These are phyloP conservation scores for Neofusicoccum parvum DNA, from an alignment of 2,329 filamentous ascomycete species.

Conservation along the genomic window DNA sequence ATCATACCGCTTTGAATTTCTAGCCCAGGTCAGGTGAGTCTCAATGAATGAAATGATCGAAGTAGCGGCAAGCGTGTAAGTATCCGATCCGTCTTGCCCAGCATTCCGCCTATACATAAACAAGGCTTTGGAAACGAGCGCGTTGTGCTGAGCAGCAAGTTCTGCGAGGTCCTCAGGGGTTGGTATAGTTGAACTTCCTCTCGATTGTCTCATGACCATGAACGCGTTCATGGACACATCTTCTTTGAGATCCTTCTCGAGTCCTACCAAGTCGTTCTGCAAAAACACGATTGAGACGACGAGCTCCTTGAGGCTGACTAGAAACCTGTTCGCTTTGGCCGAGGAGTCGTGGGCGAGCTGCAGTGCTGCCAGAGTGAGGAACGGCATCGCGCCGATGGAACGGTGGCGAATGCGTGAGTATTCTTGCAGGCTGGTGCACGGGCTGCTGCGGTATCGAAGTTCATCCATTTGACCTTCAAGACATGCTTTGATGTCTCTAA, in stretches of 20 bases:
- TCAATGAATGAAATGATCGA: neutral
- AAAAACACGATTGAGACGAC: constrained; percentile 21
- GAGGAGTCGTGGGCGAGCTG: neutral
- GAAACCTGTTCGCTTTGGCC: neutral
- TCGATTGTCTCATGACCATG: neutral
- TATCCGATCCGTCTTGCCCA: neutral
- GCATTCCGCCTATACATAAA: neutral
- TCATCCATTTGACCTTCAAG: neutral
- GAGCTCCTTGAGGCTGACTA: neutral
- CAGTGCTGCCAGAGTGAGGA: neutral
- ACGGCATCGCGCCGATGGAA: neutral
- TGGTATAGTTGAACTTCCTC: neutral
- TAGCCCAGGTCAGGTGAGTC: neutral
- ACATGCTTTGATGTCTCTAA: neutral
- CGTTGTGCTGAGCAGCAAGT: neutral
- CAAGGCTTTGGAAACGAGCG: neutral
- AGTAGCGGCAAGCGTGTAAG: neutral
- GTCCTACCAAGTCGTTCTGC: constrained; percentile 24
- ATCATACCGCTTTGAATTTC: neutral
- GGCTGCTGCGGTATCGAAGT: neutral
- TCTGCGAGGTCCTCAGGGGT: neutral
- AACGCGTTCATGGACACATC: constrained; percentile 19
- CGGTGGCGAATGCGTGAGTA: neutral
- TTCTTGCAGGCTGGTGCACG: neutral
- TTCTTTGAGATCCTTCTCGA: constrained; percentile 20